Conservation (phyloP, 306 rosid species). For the Fragaria vesca region DNA sequence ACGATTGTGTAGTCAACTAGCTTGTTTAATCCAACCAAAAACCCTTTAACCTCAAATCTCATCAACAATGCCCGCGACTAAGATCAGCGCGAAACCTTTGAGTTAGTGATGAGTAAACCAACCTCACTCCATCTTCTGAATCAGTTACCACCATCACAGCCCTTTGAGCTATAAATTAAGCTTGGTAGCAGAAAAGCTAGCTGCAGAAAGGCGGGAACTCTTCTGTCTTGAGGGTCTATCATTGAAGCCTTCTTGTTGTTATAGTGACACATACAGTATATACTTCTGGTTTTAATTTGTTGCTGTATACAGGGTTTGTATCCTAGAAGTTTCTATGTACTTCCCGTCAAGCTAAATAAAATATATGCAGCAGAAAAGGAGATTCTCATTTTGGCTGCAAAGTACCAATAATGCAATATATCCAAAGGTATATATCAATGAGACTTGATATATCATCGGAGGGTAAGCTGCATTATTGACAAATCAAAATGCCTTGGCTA, state of each 20-base stretch:
- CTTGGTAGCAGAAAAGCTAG: no score
- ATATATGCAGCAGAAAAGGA: not conserved
- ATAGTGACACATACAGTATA: not conserved
- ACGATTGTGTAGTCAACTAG: no score
- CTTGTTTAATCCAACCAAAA: no score
- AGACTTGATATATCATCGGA: slow-evolving; percentile 20
- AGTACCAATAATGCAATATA: slow-evolving; percentile 10
- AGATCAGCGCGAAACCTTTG: not conserved
- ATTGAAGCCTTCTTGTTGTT: not conserved
- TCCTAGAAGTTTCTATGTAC: not conserved
- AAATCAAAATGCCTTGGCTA: slow-evolving; percentile 4
- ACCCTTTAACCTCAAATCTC: no score
- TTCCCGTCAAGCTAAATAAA: not conserved
- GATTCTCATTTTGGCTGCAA: slow-evolving; percentile 4
- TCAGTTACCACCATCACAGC: no score
- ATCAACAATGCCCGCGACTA: no score
- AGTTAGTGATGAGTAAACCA: not conserved
- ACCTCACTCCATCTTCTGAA: not conserved
- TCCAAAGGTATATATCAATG: not conserved
- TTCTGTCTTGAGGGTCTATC: not conserved
- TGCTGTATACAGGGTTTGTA: not conserved
- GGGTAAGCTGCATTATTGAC: slow-evolving; percentile 13
- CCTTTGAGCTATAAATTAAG: not conserved
- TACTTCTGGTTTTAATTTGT: not conserved
- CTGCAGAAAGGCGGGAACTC: not conserved